Base-by-base conservation (phyloP, 768 basidiomycete genomes). In the Chalciporus chontae region DNA sequence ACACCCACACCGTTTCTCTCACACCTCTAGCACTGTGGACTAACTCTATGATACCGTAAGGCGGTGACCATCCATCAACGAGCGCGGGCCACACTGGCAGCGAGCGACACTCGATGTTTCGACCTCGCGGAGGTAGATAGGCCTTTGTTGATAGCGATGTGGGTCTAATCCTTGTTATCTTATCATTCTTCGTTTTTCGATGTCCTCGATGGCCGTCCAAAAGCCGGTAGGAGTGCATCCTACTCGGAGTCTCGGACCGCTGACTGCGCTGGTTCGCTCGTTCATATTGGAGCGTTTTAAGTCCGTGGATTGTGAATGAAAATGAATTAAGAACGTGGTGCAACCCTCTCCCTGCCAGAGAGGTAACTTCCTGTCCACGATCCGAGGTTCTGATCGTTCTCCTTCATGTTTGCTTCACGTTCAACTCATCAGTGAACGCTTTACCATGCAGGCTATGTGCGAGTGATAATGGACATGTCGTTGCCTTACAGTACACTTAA, bases 71-170 rank as follows among this genome's bases (percentile, higher is more conserved):
- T 18, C 29, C 44, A 11, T 46, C 23, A 47, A 38, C 31, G 41
- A 26, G 26, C 26, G 43, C 18, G 31, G n/a, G 17, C 10, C 49
- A 42, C 49, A n/a, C n/a, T n/a, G n/a, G n/a, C n/a, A 43, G 36
- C 26, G 19, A 26, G 48, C 15, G 21, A 5, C 13, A 5, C 3
- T 31, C 9, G 29, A 11, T 41, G 45, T 32, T 47, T 50, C 19
- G 48, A 54, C 52, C 54, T 64, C 64, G 64, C 64, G 63, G 63
- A 61, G 47, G 49, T 43, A 40, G 38, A 43, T 18, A 13, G 40
- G 48, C 17, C 43, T 43, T 43, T 10, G 13, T 4, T 43, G 23
- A 19, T 27, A 29, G 13, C 32, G 59, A 52, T 65, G 53, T 43
- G 55, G 42, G 47, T 26, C 34, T 45, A 50, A 14, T 45, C 32